Evolutionary conservation across 1,284 basidiomycete species (phyloP), one percentile per base, ranked within the genome.

Genomic region (Vanrija humicola): DNA sequence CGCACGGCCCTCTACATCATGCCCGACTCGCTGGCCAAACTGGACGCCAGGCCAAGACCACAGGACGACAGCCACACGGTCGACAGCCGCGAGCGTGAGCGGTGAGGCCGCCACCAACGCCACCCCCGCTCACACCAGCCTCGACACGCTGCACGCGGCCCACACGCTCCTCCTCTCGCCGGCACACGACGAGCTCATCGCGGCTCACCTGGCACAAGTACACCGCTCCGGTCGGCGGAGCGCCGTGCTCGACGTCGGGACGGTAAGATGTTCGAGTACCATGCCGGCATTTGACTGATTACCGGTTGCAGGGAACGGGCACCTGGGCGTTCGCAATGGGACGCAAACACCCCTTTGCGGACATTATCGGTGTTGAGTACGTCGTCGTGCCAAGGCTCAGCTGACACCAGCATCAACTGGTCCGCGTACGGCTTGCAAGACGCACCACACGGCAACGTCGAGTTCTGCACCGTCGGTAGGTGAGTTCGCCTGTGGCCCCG

Each of bases 351-450:
- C 66, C 65, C 1, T 72, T 56, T 54, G 46, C 67, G 3, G 72
- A 74, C 46, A 63, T 74, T 6, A 47, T 65, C 9, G 70, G 63
- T 9, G 55, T 72, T 38, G 72, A 73, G 72, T 73, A 40, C 57
- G 71, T 63, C 15, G 23, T 23, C 21, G 15, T 15, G 2, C 43
- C 7, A 8, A 2, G 25, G n/a, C 26, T 9, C 4, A n/a, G n/a
- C 43, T 47, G 21, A 48, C 26, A 3, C 6, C 50, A 71, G 71
- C 51, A 63, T 58, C 46, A 57, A 69, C 38, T 74, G 72, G 72
- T 14, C 48, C 52, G 8, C 39, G 47, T 52, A 66, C 56, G 38
- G 46, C 14, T 7, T n/a, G 34, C n/a, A 48, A 44, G 5, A 9
- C 21, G 10, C 52, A 1, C 45, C 40, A 10, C 59, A 72, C 54